A percentile compares a stretch with the other conserved stretches of the same genome.
phyloP scores from a whole-genome alignment of 345 rosid species.

The Brassica carinata region DNA sequence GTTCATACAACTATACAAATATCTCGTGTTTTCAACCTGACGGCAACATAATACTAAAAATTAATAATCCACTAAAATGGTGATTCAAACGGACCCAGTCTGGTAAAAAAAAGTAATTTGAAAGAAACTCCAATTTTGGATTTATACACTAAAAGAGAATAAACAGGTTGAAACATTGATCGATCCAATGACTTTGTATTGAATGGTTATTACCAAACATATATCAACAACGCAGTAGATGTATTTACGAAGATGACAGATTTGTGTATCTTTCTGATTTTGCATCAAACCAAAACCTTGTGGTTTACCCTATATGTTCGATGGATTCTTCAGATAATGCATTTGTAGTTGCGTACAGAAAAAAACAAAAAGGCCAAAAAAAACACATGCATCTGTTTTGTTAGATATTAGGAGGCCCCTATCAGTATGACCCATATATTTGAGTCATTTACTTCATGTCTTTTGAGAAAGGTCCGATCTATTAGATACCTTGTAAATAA shows the following conservation, averaged over 20 bases:
- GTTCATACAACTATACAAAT: not conserved
- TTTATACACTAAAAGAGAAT: not conserved
- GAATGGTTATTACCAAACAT: not conserved
- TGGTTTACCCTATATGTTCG: not conserved
- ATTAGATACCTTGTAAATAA: not conserved
- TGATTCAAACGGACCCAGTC: not conserved
- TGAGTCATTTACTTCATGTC: conserved; percentile 18
- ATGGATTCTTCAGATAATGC: conserved; percentile 4
- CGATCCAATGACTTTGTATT: not conserved
- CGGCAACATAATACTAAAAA: not conserved
- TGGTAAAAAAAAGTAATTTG: not conserved
- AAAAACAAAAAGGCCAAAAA: conserved; percentile 4
- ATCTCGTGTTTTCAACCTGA: not conserved
- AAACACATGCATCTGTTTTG: conserved; percentile 30
- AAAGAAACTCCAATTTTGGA: not conserved
- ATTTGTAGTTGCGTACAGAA: not conserved
- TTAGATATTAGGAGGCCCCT: conserved; percentile 31
- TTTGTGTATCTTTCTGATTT: conserved; percentile 2
- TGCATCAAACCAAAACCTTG: not conserved
- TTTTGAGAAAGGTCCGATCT: not conserved
- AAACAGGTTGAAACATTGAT: not conserved
- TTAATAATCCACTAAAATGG: not conserved
- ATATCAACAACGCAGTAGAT: not conserved
- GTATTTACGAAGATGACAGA: not conserved
- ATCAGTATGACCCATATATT: conserved; percentile 2